A percentile compares a stretch with the other conserved stretches of the same genome.
Evolutionary conservation across 495 filamentous ascomycete genomes (phyloP).

Genomic region (Aspergillus campestris): DNA sequence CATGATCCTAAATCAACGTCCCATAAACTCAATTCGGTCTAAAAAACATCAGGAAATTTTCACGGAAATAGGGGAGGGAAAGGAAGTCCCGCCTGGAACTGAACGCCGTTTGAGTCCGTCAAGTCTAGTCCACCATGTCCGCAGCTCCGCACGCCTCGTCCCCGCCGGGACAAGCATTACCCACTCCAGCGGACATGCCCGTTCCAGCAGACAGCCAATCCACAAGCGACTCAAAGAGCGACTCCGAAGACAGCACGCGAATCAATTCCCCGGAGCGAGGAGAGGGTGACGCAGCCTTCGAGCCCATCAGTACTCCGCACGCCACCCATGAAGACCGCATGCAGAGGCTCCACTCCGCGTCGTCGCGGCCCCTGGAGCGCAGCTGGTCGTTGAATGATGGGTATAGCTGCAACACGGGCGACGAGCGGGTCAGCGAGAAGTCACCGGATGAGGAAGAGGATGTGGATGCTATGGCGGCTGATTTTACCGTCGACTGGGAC

Average conservation of each 20-base stretch:
- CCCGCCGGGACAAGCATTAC: too few species aligned
- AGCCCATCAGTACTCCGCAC: conserved; percentile 15
- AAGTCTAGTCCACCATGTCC: too few species aligned
- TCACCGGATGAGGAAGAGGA: conserved; percentile 10
- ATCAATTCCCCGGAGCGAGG: conserved; percentile 6
- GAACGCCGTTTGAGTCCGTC: too few species aligned
- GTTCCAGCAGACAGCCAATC: background rate
- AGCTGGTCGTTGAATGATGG: conserved; percentile 56
- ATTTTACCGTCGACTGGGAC: conserved; percentile 63
- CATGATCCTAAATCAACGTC: too few species aligned
- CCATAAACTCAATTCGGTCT: too few species aligned
- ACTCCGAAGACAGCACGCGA: conserved; percentile 5
- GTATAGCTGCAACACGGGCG: conserved; percentile 37
- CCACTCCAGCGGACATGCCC: too few species aligned
- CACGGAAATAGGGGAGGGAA: too few species aligned
- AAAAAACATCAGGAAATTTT: too few species aligned
- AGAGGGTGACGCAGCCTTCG: conserved; percentile 14
- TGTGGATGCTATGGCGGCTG: conserved; percentile 11
- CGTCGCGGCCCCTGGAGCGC: conserved; percentile 25
- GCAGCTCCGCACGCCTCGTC: too few species aligned
- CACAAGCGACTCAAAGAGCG: conserved; percentile 7
- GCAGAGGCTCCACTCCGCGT: conserved; percentile 15
- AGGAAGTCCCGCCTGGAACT: too few species aligned
- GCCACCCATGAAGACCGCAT: conserved; percentile 10
- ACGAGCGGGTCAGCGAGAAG: conserved; percentile 18